Conservation (phyloP, 441 rosid species). For the Gossypium trilobum region DNA sequence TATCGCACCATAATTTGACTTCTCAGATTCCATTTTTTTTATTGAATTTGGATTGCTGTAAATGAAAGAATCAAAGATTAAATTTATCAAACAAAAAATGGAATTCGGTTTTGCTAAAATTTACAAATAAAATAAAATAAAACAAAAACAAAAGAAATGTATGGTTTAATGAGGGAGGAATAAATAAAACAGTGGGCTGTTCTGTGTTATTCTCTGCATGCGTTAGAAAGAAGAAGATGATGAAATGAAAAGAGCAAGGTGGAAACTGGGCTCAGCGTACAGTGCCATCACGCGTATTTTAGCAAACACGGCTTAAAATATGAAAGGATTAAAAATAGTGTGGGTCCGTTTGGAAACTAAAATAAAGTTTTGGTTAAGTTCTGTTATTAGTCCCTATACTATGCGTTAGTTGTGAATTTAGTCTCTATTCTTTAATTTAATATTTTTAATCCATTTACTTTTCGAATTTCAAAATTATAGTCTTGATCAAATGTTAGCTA, state of each 20-base stretch:
- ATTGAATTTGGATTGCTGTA: neutral
- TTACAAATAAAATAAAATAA: neutral
- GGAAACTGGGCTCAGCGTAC: neutral
- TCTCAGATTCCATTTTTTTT: conserved; percentile 40
- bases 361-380: neutral
- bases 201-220: neutral
- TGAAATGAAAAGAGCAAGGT: neutral
- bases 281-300: neutral
- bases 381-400: no score
- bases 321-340: neutral
- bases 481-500: no score
- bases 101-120: neutral
- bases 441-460: neutral
- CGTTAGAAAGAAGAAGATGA: neutral
- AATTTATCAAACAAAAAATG: neutral
- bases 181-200: conserved; percentile 15
- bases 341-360: conserved; percentile 6
- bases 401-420: no score
- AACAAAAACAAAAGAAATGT: neutral
- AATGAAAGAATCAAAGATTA: neutral
- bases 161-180: neutral
- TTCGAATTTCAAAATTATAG: no score
- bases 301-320: neutral
- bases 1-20: conserved; percentile 18
- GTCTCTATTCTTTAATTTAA: no score